Evolutionary conservation across 1,139 yeast genomes (phyloP), one percentile per base, ranked within the genome.

Genomic region (Nakaseomyces delphensis): DNA sequence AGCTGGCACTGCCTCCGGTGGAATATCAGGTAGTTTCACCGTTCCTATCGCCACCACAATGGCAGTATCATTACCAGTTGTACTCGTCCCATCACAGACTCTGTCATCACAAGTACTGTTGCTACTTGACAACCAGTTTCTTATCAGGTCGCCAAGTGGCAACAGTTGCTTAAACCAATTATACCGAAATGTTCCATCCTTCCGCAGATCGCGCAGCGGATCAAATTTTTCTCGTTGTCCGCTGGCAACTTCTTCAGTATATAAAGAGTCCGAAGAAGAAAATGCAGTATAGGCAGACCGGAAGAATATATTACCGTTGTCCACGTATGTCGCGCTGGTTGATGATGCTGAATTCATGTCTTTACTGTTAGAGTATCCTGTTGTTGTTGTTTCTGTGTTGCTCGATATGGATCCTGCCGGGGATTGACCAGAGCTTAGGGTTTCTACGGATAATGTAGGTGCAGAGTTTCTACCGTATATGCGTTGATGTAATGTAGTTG

Each of bases 171-270:
- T 21, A n/a, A 33, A 20, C 25, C 27, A 33, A 11, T 33, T 33
- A 13, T 20, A 33, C 37, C 37, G 27, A 27, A 33, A 33, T 18
- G 18, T 20, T 7, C 37, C 37, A 21, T 8, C 23, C 27, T 21
- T 20, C 11, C 37, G 25, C 18, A 21, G 21, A 20, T 33, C 37
- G 25, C 37, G 37, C 18, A 20, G 37, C 16, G n/a, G 18, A 11
- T 20, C 37, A 33, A 33, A 33, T 20, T 33, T 33, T 33, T 33
- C 37, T 19, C 21, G 37, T 33, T 33, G 37, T 21, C 27, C 37
- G 18, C 37, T 33, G 27, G 37, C 27, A 21, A 33, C 37, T 25
- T 33, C 37, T 15, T 21, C 27, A 3, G 15, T 10, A 21, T 33
- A 21, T 20, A 20, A 13, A 18, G 37, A 33, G 37, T 25, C 5